A percentile compares a stretch with the other conserved stretches of the same genome.
phyloP scores from a whole-genome alignment of 768 basidiomycete species.

The Mycena vitilis region DNA sequence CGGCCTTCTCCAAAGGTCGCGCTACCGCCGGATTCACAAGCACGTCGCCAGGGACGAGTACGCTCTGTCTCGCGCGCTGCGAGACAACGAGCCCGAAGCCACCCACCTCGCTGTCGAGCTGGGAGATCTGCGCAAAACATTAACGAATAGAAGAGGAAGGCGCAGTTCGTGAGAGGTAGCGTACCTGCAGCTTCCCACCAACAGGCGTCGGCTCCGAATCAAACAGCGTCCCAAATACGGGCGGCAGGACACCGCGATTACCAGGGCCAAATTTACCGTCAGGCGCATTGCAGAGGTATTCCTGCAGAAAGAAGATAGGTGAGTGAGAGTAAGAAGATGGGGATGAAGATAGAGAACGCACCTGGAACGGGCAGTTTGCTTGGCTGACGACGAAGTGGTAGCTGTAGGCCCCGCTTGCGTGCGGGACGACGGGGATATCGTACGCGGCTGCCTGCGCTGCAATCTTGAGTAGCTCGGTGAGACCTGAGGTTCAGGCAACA shows the following conservation, averaged over 20 bases:
- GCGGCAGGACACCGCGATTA: slow-evolving; percentile 43
- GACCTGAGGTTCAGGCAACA: slow-evolving; percentile 15
- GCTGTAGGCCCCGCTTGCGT: slow-evolving; percentile 60
- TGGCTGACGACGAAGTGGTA: slow-evolving; percentile 60
- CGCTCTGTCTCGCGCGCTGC: slow-evolving; percentile 31
- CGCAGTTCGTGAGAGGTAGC: background rate
- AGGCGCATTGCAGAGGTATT: slow-evolving; percentile 51
- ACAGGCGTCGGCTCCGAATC: slow-evolving; percentile 34
- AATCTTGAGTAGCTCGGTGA: slow-evolving; percentile 48
- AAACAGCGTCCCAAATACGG: slow-evolving; percentile 45
- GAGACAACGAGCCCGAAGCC: slow-evolving; percentile 36
- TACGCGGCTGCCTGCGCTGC: slow-evolving; percentile 54
- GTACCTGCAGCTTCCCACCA: slow-evolving; percentile 24
- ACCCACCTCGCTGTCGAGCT: slow-evolving; percentile 29
- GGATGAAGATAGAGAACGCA: slow-evolving; percentile 1
- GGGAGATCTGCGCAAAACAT: slow-evolving; percentile 25
- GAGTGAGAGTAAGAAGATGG: background rate
- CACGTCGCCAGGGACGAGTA: slow-evolving; percentile 23
- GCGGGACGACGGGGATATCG: slow-evolving; percentile 60
- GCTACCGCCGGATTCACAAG: slow-evolving; percentile 25
- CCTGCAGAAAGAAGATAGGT: slow-evolving; percentile 3
- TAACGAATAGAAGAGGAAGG: too few relatives aligned
- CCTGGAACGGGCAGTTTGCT: slow-evolving; percentile 42
- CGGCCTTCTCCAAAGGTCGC: slow-evolving; percentile 18
- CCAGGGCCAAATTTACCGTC: slow-evolving; percentile 48